These are phyloP conservation scores for Plasmopara viticola DNA, from an alignment of 352 stramenopile species.

Conservation along the genomic window DNA sequence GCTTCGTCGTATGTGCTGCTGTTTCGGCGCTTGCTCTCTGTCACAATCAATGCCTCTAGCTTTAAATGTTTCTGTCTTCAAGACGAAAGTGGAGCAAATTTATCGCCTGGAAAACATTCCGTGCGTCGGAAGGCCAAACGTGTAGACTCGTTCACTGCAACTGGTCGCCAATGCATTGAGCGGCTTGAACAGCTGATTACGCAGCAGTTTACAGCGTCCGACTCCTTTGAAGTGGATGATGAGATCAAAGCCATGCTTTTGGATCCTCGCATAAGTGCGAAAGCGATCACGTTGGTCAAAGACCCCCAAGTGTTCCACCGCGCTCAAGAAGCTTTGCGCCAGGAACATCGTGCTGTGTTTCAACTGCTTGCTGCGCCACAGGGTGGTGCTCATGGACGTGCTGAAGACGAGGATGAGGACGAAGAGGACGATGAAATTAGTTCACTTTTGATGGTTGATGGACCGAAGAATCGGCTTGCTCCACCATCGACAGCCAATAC, in stretches of 20 bases:
- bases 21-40: constrained; percentile 26
- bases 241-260: constrained; percentile 40
- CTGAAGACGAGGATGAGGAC: constrained; percentile 10
- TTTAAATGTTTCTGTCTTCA: constrained; percentile 26
- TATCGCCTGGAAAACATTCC: constrained; percentile 4
- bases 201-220: constrained; percentile 14
- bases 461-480: constrained; percentile 25
- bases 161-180: constrained; percentile 14
- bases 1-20: constrained; percentile 25
- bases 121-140: constrained; percentile 18
- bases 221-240: constrained; percentile 7
- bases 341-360: constrained; percentile 30
- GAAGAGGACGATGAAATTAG: constrained; percentile 30
- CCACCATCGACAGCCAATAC: constrained; percentile 8
- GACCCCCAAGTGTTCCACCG: constrained; percentile 15
- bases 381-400: not conserved
- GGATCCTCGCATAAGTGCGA: constrained; percentile 33
- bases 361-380: constrained; percentile 18
- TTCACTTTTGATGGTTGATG: constrained; percentile 31
- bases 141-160: constrained; percentile 17
- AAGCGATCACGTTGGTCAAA: constrained; percentile 22
- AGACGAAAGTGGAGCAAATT: constrained; percentile 5
- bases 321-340: constrained; percentile 23
- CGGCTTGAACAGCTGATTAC: constrained; percentile 15
- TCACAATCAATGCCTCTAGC: constrained; percentile 21